A percentile compares a stretch with the other conserved stretches of the same genome.
Evolutionary conservation across 1,284 basidiomycete genomes (phyloP).

Genomic region (Filobasidium uniguttulatum): DNA sequence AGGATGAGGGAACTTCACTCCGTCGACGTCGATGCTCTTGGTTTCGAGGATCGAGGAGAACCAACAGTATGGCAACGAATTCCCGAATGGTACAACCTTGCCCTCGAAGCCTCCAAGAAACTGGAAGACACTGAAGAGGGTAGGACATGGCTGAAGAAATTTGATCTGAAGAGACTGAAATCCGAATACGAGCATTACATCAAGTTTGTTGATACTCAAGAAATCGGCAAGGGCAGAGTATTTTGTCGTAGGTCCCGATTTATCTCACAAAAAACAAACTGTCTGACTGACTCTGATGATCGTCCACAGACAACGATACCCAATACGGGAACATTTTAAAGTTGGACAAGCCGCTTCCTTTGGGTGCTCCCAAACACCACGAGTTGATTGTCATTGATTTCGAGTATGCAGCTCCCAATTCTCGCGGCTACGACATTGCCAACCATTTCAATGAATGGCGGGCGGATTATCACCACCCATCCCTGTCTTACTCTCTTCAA

Average conservation of each 20-base stretch:
- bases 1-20: slow-evolving; percentile 87
- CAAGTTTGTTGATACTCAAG: slow-evolving; percentile 24
- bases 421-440: slow-evolving; percentile 80
- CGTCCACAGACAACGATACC: slow-evolving; percentile 81
- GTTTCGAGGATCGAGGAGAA: slow-evolving; percentile 44
- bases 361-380: slow-evolving; percentile 37
- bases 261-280: slow-evolving; percentile 1
- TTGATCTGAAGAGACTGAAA: slow-evolving; percentile 28
- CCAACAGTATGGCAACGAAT: slow-evolving; percentile 48
- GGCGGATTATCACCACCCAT: slow-evolving; percentile 61
- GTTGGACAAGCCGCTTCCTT: slow-evolving; percentile 45
- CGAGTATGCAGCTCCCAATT: slow-evolving; percentile 81
- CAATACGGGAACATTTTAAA: slow-evolving; percentile 85
- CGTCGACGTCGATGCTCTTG: slow-evolving; percentile 61
- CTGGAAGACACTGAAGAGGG: slow-evolving; percentile 25
- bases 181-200: slow-evolving; percentile 31
- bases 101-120: slow-evolving; percentile 22
- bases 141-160: slow-evolving; percentile 29
- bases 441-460: slow-evolving; percentile 97
- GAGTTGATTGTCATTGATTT: slow-evolving; percentile 86
- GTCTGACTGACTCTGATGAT: neutral
- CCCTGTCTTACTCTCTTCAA: slow-evolving; percentile 57
- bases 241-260: slow-evolving; percentile 32
- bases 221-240: slow-evolving; percentile 30
- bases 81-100: slow-evolving; percentile 43